Evolutionary conservation across 2,329 filamentous ascomycete species (phyloP).

Genomic region (Paecilomyces formosus): DNA sequence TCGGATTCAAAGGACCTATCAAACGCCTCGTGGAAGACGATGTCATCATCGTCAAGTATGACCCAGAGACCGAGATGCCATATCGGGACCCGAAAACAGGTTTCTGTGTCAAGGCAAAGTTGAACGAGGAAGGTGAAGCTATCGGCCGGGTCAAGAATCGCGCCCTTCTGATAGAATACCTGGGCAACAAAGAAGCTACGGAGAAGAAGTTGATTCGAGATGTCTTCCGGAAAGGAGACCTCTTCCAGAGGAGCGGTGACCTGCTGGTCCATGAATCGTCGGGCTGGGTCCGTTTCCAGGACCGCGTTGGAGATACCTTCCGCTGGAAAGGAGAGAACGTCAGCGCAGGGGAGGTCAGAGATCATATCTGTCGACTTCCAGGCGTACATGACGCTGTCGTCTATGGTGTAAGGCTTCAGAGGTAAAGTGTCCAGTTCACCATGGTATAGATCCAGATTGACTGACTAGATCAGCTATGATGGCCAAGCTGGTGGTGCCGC

Average conservation of each 20-base stretch:
- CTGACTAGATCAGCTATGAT: slow-evolving; percentile 30
- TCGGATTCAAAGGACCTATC: slow-evolving; percentile 38
- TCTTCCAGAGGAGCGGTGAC: slow-evolving; percentile 41
- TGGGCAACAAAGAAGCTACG: slow-evolving; percentile 34
- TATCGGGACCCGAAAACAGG: slow-evolving; percentile 38
- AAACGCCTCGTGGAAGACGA: slow-evolving; percentile 34
- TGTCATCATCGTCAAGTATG: slow-evolving; percentile 36
- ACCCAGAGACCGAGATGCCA: slow-evolving; percentile 33
- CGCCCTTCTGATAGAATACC: slow-evolving; percentile 34
- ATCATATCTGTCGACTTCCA: slow-evolving; percentile 35
- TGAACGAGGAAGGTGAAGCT: slow-evolving; percentile 38
- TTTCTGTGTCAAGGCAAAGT: slow-evolving; percentile 30
- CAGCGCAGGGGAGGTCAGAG: slow-evolving; percentile 38
- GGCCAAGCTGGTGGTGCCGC: slow-evolving; percentile 42
- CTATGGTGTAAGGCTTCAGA: slow-evolving; percentile 35
- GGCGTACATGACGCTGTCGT: slow-evolving; percentile 38
- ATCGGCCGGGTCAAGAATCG: slow-evolving; percentile 37
- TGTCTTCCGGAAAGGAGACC: slow-evolving; percentile 40
- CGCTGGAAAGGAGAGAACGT: slow-evolving; percentile 56
- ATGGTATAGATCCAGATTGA: background rate
- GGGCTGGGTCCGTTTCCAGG: slow-evolving; percentile 41
- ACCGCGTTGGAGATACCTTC: slow-evolving; percentile 50
- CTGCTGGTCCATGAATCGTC: slow-evolving; percentile 32
- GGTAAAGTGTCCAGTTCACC: slow-evolving; percentile 19
- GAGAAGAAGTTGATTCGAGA: slow-evolving; percentile 38